Conservation (phyloP, 192 early-diverging fungal genomes). For the Coemansia sp. region DNA sequence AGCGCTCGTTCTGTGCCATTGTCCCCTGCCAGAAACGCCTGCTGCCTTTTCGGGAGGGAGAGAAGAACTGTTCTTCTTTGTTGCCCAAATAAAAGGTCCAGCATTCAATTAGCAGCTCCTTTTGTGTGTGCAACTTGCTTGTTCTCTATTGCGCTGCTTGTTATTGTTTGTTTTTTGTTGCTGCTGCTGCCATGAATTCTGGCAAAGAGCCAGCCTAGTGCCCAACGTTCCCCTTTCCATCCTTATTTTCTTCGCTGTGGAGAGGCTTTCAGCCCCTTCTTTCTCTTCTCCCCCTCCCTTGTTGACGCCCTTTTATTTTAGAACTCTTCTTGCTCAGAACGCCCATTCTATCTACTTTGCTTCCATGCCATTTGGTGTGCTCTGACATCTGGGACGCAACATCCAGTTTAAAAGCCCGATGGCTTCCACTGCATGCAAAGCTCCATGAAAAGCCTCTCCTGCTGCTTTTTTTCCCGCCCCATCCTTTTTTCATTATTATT, state of each 20-base stretch:
- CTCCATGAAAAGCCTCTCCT: not conserved
- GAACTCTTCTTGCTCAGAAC: too few species aligned
- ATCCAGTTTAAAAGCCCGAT: not conserved
- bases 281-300: too few species aligned
- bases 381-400: not conserved
- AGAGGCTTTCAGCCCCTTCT: constrained; percentile 3
- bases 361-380: not conserved
- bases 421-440: not conserved
- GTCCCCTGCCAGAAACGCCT: not conserved
- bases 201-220: not conserved
- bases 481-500: not conserved
- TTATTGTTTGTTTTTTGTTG: not conserved
- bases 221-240: not conserved
- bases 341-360: too few species aligned
- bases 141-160: too few species aligned
- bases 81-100: constrained; percentile 1
- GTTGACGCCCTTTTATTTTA: too few species aligned
- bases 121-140: not conserved
- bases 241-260: not conserved
- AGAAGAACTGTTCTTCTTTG: not conserved
- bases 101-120: not conserved
- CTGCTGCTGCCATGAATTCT: not conserved
- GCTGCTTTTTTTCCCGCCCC: not conserved
- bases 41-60: not conserved
- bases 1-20: not conserved